These are phyloP conservation scores for Hypoxylon sp. DNA, from an alignment of 2,329 filamentous ascomycete species.

Conservation along the genomic window DNA sequence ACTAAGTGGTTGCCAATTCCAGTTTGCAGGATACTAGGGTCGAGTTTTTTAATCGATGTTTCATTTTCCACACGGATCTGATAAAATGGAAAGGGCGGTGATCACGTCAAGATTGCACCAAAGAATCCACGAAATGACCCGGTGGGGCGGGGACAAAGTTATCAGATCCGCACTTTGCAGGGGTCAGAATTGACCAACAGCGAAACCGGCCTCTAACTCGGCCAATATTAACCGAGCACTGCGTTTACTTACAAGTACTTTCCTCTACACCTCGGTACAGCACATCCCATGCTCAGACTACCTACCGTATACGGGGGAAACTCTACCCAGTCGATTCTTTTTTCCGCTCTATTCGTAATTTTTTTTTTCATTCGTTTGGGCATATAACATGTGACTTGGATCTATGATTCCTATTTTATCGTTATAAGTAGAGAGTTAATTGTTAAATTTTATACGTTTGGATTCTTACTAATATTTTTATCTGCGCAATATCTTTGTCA, in stretches of 20 bases:
- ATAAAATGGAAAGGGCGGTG: constrained; percentile 40
- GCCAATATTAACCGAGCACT: constrained; percentile 28
- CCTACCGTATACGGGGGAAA: not conserved
- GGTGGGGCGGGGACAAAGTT: constrained; percentile 44
- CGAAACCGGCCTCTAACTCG: constrained; percentile 35
- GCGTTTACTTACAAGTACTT: constrained; percentile 9
- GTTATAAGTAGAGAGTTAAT: not conserved
- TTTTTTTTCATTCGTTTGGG: not conserved
- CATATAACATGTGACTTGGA: constrained; percentile 7
- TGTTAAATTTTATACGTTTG: not conserved
- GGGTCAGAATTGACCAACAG: constrained; percentile 27
- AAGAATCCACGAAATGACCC: constrained; percentile 7
- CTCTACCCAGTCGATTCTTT: constrained; percentile 15
- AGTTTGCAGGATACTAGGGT: not conserved
- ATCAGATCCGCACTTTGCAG: constrained; percentile 52
- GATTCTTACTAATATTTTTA: not conserved
- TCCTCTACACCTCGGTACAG: constrained; percentile 23
- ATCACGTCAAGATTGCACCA: constrained; percentile 36
- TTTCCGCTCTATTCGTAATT: not conserved
- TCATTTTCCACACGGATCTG: constrained; percentile 45
- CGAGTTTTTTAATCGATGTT: constrained; percentile 18
- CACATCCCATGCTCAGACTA: not conserved
- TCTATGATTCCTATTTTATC: not conserved
- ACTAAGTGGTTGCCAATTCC: constrained; percentile 5
- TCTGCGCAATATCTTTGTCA: not conserved